Percentiles rank a stretch among this genome's conserved stretches.
Evolutionary conservation across 2,329 filamentous ascomycete species (phyloP).

Genomic region (Talaromyces pinophilus): DNA sequence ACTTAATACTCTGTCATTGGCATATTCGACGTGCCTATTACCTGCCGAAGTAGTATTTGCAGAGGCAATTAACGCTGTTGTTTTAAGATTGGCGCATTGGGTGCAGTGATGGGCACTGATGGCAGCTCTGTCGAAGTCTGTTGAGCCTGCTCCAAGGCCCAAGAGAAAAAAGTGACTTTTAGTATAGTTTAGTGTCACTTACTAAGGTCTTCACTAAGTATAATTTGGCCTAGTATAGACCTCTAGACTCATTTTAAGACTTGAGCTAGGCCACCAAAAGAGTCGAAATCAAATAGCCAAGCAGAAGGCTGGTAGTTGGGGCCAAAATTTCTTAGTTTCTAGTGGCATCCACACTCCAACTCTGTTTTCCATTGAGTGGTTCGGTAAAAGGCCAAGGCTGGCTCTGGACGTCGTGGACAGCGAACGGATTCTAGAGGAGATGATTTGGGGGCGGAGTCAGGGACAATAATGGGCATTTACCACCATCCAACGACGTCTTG

Average conservation of each 20-base stretch:
- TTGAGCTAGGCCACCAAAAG: not conserved
- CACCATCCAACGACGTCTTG: not conserved
- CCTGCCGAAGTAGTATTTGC: not conserved
- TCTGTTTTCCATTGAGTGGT: not conserved
- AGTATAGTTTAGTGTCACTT: not conserved
- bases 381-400: not conserved
- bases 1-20: not conserved
- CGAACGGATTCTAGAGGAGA: not conserved
- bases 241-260: not conserved
- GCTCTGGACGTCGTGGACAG: not conserved
- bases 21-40: not conserved
- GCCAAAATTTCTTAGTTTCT: not conserved
- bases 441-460: not conserved
- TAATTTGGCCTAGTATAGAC: not conserved
- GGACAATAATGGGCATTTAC: not conserved
- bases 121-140: not conserved
- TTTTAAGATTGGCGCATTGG: not conserved
- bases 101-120: not conserved
- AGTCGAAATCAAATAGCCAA: not conserved
- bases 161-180: not conserved
- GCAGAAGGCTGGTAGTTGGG: not conserved
- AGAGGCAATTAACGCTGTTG: not conserved
- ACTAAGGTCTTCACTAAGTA: not conserved
- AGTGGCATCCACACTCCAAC: not conserved
- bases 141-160: not conserved